phyloP scores from a whole-genome alignment of 164 flowering plant species.

The Chimonanthus salicifolius region DNA sequence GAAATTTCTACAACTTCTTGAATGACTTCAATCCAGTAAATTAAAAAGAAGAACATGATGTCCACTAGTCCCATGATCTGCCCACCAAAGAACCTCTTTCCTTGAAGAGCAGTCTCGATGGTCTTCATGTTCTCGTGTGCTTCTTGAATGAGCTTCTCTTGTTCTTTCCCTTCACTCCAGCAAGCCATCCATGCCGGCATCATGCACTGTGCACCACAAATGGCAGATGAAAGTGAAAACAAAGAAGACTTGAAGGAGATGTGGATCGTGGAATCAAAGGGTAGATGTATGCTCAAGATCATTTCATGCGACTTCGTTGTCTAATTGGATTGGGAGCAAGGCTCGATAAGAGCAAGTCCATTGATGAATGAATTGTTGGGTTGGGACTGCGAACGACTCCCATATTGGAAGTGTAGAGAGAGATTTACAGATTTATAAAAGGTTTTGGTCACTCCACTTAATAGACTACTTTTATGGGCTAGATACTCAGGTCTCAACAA shows the following conservation, averaged over 20 bases:
- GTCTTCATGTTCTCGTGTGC: conserved; percentile 16
- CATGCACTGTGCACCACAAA: not conserved
- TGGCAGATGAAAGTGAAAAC: not conserved
- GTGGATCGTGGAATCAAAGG: not conserved
- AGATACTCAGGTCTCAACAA: no score
- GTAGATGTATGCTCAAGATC: not conserved
- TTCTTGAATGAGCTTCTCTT: conserved; percentile 23
- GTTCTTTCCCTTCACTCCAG: conserved; percentile 7
- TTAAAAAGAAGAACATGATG: conserved; percentile 27
- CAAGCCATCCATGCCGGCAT: not conserved
- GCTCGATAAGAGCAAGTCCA: not conserved
- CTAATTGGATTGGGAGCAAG: not conserved
- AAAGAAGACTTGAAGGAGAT: not conserved
- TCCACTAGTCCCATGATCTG: conserved; percentile 35
- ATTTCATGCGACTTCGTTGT: not conserved
- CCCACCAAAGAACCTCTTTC: conserved; percentile 48
- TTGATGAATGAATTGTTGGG: not conserved
- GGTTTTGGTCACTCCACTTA: no score
- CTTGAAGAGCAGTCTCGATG: conserved; percentile 34
- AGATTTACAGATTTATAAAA: no score
- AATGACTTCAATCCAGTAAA: conserved; percentile 22
- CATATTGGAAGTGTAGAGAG: no score
- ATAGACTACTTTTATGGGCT: no score
- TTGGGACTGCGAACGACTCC: no score
- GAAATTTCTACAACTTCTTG: conserved; percentile 27